Conservation (phyloP, 192 early-diverging fungal genomes). For the Rhizoclosmatium globosum region DNA sequence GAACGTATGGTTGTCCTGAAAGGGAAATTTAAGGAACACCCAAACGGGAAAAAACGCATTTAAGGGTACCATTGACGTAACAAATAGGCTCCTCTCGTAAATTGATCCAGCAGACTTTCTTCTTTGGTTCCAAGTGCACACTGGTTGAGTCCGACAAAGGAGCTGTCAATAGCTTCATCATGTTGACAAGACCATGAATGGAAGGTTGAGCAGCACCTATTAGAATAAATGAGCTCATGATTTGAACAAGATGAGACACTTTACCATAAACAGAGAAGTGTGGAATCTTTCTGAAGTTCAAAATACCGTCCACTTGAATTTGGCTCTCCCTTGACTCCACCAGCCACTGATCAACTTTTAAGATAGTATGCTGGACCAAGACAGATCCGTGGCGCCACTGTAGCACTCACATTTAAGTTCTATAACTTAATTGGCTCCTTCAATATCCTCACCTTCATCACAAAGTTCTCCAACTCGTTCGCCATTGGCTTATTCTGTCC, state of each 20-base stretch:
- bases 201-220: slow-evolving; percentile 69
- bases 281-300: slow-evolving; percentile 59
- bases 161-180: slow-evolving; percentile 44
- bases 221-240: background rate
- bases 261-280: slow-evolving; percentile 35
- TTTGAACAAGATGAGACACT: background rate
- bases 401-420: background rate
- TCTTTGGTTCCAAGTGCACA: slow-evolving; percentile 15
- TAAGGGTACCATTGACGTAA: slow-evolving; percentile 59
- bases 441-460: slow-evolving; percentile 55
- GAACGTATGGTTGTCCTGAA: slow-evolving; percentile 64
- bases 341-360: slow-evolving; percentile 70
- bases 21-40: too few species aligned
- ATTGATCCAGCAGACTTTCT: slow-evolving; percentile 66
- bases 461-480: slow-evolving; percentile 60
- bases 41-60: too few species aligned
- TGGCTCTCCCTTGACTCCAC: slow-evolving; percentile 21
- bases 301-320: slow-evolving; percentile 56
- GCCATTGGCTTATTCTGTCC: slow-evolving; percentile 38
- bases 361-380: slow-evolving; percentile 62
- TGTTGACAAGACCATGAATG: slow-evolving; percentile 60
- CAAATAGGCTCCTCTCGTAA: slow-evolving; percentile 74
- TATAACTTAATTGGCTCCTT: too few species aligned
- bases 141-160: slow-evolving; percentile 11
- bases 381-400: slow-evolving; percentile 63